Base-by-base conservation (phyloP, 176 grass and related monocot genomes). In the Themeda triandra region DNA sequence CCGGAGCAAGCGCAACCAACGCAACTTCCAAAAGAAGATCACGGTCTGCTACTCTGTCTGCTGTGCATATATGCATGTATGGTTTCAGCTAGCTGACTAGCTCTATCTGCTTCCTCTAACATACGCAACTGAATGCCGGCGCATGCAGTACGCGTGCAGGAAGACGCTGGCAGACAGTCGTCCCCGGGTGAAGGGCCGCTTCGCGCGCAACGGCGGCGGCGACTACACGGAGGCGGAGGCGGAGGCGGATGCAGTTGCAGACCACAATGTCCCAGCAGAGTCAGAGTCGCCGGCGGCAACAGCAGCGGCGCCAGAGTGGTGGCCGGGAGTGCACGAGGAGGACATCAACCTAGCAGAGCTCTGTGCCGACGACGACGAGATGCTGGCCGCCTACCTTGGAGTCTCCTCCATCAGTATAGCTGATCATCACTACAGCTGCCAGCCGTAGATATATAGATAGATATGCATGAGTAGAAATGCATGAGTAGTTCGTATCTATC, bases 1-100 rank as follows among this genome's bases (percentile, higher is more conserved):
- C 80, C 78, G 90, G 44, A 91, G 75, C 88, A 97, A 94, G 84
- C 92, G 95, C 82, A 97, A 89, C 75, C 92, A 89, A 0, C 93
- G 95, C 78, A 97, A 97, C 71, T 97, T 97, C 86, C 86, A 94
- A 10, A 97, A 94, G 88, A 94, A 97, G 80, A 97, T 97, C 84
- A 97, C 95, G 80, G 78, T 63, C 24, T 28, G n/a, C 39, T 10
- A 10, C 39, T 7, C 36, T 2, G 4, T 33, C 21, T 56, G 19
- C 53, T 49, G 45, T 14, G 14, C 11, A 10, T 10, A 41, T 48
- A 17, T 35, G 4, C 33, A 35, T 35, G 33, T 5, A 35, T 35
- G 39, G 39, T 41, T 56, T 56, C 18, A 54, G 49, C 18, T 53
- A 51, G 51, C 19, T 53, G 21, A 18, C 18, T 53, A 51, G 51